Evolutionary conservation across 2,329 filamentous ascomycete species (phyloP).

Genomic region (Alternaria ventricosa): DNA sequence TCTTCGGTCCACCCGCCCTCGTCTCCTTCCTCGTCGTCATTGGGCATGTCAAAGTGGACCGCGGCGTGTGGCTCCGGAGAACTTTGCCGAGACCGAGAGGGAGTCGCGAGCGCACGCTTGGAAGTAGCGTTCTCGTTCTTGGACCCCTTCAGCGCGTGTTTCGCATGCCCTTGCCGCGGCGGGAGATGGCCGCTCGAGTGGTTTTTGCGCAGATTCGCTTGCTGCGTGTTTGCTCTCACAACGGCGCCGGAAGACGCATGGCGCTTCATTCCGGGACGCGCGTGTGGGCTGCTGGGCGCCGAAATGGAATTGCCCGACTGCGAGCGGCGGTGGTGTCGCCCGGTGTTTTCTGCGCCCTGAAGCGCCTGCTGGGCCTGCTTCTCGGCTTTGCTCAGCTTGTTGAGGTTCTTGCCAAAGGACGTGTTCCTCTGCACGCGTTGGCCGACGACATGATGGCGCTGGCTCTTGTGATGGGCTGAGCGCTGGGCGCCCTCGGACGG

Average conservation of each 20-base stretch:
- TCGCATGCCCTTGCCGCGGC: slow-evolving; percentile 48
- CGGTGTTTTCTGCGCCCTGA: slow-evolving; percentile 33
- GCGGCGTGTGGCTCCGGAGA: slow-evolving; percentile 47
- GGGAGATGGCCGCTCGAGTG: slow-evolving; percentile 56
- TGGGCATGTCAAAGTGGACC: slow-evolving; percentile 52
- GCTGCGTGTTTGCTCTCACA: slow-evolving; percentile 41
- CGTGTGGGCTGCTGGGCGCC: slow-evolving; percentile 42
- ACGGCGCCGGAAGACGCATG: slow-evolving; percentile 51
- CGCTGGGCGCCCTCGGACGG: slow-evolving; percentile 42
- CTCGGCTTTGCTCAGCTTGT: slow-evolving; percentile 48
- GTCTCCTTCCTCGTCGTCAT: slow-evolving; percentile 32
- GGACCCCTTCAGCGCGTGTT: slow-evolving; percentile 47
- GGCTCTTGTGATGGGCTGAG: slow-evolving; percentile 40
- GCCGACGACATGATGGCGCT: slow-evolving; percentile 51
- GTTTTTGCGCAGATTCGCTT: slow-evolving; percentile 49
- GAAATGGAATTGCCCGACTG: slow-evolving; percentile 47
- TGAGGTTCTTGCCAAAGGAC: slow-evolving; percentile 52
- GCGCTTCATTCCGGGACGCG: slow-evolving; percentile 50
- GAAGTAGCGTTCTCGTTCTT: slow-evolving; percentile 40
- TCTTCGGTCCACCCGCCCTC: slow-evolving; percentile 53
- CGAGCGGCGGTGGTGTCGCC: slow-evolving; percentile 47
- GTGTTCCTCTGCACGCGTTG: slow-evolving; percentile 49
- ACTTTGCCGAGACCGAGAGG: slow-evolving; percentile 38
- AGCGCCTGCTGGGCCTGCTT: slow-evolving; percentile 31
- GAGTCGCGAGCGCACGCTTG: slow-evolving; percentile 39